Evolutionary conservation across 371 early-diverging fungal species (phyloP), one percentile per base, ranked within the genome.

Genomic region (Lichtheimia corymbifera): DNA sequence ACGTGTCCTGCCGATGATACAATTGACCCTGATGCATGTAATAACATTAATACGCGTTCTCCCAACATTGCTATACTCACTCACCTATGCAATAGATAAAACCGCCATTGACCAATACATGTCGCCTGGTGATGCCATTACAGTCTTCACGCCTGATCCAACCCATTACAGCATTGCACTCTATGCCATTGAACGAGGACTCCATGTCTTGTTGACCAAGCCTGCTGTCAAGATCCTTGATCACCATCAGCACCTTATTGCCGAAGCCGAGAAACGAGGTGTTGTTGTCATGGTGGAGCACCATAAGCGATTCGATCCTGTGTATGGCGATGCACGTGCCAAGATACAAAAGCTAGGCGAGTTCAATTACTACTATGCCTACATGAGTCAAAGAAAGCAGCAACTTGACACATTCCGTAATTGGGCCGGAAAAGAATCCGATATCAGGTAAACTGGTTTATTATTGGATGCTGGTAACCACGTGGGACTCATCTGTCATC

Each of bases 301-400:
- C 30, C 83, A 83, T 63, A 83, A 83, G 63, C 68, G 83, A 18
- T 83, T 77, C 47, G 83, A 82, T 52, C 78, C 83, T 12, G 73
- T 72, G 18, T 82, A 83, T 50, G 40, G 59, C 15, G 73, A 66
- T 50, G 64, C 71, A 1, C 66, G 65, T 22, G 64, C 60, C 44
- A 66, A 63, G 44, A 61, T 67, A 3, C 28, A 42, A 35, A 53
- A 43, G 15, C 58, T 76, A 12, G 83, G 79, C n/a, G 72, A 74
- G 53, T 76, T 83, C 53, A 70, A 77, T 51, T 79, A 73, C 62
- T 80, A 77, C 50, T 62, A 74, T 18, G 63, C 76, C 20, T 83
- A 77, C 64, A 83, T 83, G 83, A 71, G 73, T 44, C 81, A 83
- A 54, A 82, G 82, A 5, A 82, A 83, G 58, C 51, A 61, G 18